Evolutionary conservation across 2,329 filamentous ascomycete species (phyloP), one percentile per base, ranked within the genome.

Genomic region (Didymella segeticola): DNA sequence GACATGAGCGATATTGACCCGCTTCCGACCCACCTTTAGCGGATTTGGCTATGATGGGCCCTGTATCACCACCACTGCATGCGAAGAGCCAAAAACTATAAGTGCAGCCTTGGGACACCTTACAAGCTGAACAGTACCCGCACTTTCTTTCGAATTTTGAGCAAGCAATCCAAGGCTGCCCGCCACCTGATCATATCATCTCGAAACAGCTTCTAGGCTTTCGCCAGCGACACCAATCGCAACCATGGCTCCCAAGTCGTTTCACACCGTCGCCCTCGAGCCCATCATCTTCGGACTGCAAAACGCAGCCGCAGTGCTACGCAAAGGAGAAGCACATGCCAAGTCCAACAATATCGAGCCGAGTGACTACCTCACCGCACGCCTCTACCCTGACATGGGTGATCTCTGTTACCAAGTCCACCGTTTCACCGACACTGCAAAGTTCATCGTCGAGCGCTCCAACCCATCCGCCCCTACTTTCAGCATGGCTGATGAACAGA

Each of bases 361-460:
- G 5, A 56, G 68, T 3, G 70, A 75, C 22, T 66, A 80, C 39
- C 50, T 80, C 38, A 67, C 75, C 7, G 71, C 74, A n/a, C 72
- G 73, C 2, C 72, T 85, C 17, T 66, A 75, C 51, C 74, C 74
- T 0, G 80, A 83, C 68, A 84, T 85, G 83, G 56, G 67, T n/a
- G 64, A 75, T 4, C 68, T 85, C 39, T 53, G 73, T 53, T 82
- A 73, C 70, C 83, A 85, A 62, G 70, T 85, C 63, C 76, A 81
- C 50, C 66, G 67, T 34, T 60, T 71, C 50, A 77, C 71, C 62
- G 77, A 81, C 64, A 68, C 69, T 1, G 72, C 78, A 30, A 80
- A 79, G 52, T 68, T 69, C 49, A 60, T 77, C 29, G 71, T 76
- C 19, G 57, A 67, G 1, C 76, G 78, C 37, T 59, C 80, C 38